Evolutionary conservation across 1,139 yeast genomes (phyloP).

Genomic region (Blastobotrys malaysiensis): DNA sequence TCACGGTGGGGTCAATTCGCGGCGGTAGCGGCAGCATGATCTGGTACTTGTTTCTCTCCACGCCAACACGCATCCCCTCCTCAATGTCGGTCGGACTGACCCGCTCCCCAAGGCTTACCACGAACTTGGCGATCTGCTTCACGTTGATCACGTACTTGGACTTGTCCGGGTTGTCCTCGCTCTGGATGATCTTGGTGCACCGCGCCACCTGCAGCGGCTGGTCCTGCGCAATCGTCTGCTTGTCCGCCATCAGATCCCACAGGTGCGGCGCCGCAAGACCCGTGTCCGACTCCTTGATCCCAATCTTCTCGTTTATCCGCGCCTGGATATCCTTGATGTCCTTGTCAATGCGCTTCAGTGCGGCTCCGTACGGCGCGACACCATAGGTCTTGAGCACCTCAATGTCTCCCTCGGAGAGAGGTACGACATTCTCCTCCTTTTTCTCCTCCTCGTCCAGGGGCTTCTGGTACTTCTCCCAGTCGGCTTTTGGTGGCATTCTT

Average conservation of each 20-base stretch:
- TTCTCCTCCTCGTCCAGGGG: constrained; percentile 70
- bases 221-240: constrained; percentile 86
- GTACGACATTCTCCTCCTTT: constrained; percentile 66
- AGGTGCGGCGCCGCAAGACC: constrained; percentile 92
- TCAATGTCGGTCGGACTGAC: constrained; percentile 98
- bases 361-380: constrained; percentile 88
- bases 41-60: constrained; percentile 93
- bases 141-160: constrained; percentile 92
- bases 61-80: constrained; percentile 99
- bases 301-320: constrained; percentile 88
- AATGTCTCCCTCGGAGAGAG: constrained; percentile 92
- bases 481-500: constrained; percentile 76
- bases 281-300: constrained; percentile 90
- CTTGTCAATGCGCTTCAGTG: constrained; percentile 74
- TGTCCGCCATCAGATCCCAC: constrained; percentile 98
- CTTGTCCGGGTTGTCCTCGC: constrained; percentile 63
- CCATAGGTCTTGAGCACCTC: constrained; percentile 93
- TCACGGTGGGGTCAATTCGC: constrained; percentile 92
- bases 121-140: constrained; percentile 97
- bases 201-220: constrained; percentile 97
- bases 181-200: constrained; percentile 92
- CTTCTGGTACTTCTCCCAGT: constrained; percentile 95
- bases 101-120: constrained; percentile 91
- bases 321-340: constrained; percentile 79
- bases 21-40: constrained; percentile 97